These are phyloP conservation scores for Sporopachydermia quercuum DNA, from an alignment of 805 yeast genomes.

Conservation along the genomic window DNA sequence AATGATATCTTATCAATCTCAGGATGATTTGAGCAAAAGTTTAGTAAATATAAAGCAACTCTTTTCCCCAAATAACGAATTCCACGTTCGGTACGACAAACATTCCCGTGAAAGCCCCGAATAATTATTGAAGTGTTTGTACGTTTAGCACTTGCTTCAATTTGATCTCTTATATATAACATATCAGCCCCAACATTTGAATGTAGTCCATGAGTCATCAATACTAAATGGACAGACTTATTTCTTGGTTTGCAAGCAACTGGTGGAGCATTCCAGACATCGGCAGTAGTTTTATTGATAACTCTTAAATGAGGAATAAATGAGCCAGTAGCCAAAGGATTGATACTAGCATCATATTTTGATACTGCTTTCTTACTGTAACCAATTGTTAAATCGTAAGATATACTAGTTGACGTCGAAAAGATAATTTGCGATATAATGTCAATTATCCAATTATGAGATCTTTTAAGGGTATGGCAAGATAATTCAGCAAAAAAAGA, in stretches of 20 bases:
- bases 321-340: conserved; percentile 16
- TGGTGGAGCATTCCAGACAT: conserved; percentile 55
- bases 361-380: conserved; percentile 19
- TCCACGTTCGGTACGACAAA: conserved; percentile 69
- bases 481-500: conserved; percentile 43
- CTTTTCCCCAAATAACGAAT: conserved; percentile 58
- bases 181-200: conserved; percentile 66
- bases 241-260: conserved; percentile 17
- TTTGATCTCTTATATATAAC: conserved; percentile 56
- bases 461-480: conserved; percentile 42
- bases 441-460: conserved; percentile 57
- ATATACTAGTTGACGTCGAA: conserved; percentile 41
- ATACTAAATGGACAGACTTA: conserved; percentile 46
- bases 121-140: conserved; percentile 42
- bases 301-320: conserved; percentile 27
- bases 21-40: conserved; percentile 28
- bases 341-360: conserved; percentile 11
- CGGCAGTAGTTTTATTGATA: conserved; percentile 38
- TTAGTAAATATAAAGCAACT: conserved; percentile 49
- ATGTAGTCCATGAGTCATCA: conserved; percentile 66
- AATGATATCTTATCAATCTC: conserved; percentile 45
- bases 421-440: conserved; percentile 59
- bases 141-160: conserved; percentile 29
- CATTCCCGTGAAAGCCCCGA: conserved; percentile 55
- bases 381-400: conserved; percentile 46